phyloP scores from a whole-genome alignment of 2,329 filamentous ascomycete genomes.

The Paracamarosporium sp. region DNA sequence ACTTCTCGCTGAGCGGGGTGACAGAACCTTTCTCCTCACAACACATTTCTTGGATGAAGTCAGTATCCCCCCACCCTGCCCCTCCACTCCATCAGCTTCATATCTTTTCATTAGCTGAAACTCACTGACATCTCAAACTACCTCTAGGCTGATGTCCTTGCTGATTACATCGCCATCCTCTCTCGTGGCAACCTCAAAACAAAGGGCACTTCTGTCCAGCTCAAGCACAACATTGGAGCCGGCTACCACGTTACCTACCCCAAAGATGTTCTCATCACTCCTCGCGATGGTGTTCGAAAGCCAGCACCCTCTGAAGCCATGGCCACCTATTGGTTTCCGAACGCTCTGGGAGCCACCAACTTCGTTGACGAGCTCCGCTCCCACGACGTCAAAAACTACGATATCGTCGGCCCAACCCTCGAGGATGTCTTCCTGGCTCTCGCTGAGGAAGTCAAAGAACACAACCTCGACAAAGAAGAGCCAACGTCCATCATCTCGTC shows the following conservation, averaged over 20 bases:
- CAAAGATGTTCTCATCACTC: conserved; percentile 50
- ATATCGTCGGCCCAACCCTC: conserved; percentile 86
- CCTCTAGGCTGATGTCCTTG: conserved; percentile 74
- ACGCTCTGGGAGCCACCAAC: conserved; percentile 72
- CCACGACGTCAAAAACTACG: conserved; percentile 74
- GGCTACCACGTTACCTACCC: conserved; percentile 74
- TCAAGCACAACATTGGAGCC: conserved; percentile 82
- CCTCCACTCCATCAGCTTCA: neutral
- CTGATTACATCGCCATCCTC: conserved; percentile 87
- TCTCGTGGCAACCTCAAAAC: conserved; percentile 85
- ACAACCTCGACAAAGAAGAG: conserved; percentile 45
- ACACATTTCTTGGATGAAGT: conserved; percentile 90
- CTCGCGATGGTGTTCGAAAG: conserved; percentile 55
- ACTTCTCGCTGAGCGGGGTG: conserved; percentile 80
- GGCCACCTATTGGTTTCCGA: conserved; percentile 73
- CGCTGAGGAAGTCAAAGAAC: conserved; percentile 76
- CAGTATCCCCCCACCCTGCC: neutral
- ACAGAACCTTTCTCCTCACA: conserved; percentile 82
- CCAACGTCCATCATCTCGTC: conserved; percentile 20
- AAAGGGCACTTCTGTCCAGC: conserved; percentile 81
- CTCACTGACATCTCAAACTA: neutral
- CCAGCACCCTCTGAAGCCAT: conserved; percentile 63
- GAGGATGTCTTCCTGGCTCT: conserved; percentile 91
- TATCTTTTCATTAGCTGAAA: neutral
- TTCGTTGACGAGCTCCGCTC: conserved; percentile 75